Conservation (phyloP, 2,329 filamentous ascomycete species). For the Pyricularia pennisetigena region DNA sequence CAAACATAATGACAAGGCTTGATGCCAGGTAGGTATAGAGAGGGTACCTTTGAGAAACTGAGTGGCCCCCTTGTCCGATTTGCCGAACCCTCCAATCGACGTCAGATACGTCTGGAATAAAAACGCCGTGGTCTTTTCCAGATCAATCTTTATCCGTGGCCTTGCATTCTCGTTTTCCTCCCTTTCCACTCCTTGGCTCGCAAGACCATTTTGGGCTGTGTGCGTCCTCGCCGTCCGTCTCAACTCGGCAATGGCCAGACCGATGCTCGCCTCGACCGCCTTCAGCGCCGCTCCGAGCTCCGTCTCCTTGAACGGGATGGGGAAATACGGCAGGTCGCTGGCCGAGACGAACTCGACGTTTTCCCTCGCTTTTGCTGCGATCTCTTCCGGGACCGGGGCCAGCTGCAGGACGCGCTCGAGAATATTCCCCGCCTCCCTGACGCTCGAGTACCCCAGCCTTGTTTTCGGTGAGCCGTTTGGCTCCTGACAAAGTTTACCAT, state of each 20-base stretch:
- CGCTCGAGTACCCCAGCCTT: neutral
- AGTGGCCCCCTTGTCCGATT: slow-evolving; percentile 32
- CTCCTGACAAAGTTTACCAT: neutral
- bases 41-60: slow-evolving; percentile 21
- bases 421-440: neutral
- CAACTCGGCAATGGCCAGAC: slow-evolving; percentile 30
- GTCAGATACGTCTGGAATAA: slow-evolving; percentile 49
- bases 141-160: slow-evolving; percentile 27
- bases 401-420: neutral
- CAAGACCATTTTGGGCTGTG: neutral
- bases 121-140: slow-evolving; percentile 42
- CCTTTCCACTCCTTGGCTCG: neutral
- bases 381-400: neutral
- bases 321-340: slow-evolving; percentile 18
- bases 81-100: slow-evolving; percentile 42
- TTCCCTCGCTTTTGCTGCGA: neutral
- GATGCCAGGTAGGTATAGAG: too few species aligned
- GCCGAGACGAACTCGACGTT: neutral
- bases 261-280: slow-evolving; percentile 49
- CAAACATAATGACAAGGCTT: too few species aligned
- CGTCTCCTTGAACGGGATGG: slow-evolving; percentile 30
- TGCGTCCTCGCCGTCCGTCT: neutral
- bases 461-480: neutral
- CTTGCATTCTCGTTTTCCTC: neutral
- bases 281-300: slow-evolving; percentile 38